Percentiles rank a stretch among this genome's conserved stretches.
Evolutionary conservation across 2,329 filamentous ascomycete genomes (phyloP).

Genomic region (Gaeumannomyces sp.): DNA sequence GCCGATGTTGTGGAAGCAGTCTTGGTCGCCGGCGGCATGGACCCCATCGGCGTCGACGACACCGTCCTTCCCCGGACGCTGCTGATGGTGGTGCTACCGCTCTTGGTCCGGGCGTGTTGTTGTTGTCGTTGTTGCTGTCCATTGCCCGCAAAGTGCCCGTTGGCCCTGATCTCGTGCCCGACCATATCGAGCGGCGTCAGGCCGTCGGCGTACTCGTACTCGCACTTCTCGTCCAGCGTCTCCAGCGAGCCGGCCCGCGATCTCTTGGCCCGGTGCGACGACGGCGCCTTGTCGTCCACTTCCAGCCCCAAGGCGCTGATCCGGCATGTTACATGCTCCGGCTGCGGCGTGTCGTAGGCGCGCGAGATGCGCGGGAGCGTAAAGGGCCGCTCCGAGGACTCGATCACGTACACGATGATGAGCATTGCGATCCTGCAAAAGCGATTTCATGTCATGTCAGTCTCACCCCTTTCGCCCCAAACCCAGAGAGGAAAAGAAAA

Average conservation of each 20-base stretch:
- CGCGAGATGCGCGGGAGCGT: slow-evolving; percentile 18
- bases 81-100: too few relatives aligned
- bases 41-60: slow-evolving; percentile 2
- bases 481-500: not conserved
- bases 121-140: not conserved
- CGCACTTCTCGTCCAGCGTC: slow-evolving; percentile 4
- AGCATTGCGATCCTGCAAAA: slow-evolving; percentile 13
- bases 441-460: not conserved
- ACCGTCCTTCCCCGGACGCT: not conserved
- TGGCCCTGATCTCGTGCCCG: too few relatives aligned
- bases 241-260: not conserved
- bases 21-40: not conserved
- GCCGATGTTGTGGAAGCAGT: not conserved
- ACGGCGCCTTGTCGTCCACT: not conserved
- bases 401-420: slow-evolving; percentile 16
- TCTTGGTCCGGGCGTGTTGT: not conserved
- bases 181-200: too few relatives aligned
- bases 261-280: not conserved
- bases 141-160: too few relatives aligned
- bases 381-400: slow-evolving; percentile 16
- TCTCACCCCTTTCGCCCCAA: too few relatives aligned
- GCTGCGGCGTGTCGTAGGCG: not conserved
- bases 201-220: not conserved
- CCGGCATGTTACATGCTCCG: slow-evolving; percentile 10
- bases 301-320: slow-evolving; percentile 1